Evolutionary conservation across 225 moss, liverwort and hornwort species (phyloP), one percentile per base, ranked within the genome.

Genomic region (Pseudoscleropodium purum): DNA sequence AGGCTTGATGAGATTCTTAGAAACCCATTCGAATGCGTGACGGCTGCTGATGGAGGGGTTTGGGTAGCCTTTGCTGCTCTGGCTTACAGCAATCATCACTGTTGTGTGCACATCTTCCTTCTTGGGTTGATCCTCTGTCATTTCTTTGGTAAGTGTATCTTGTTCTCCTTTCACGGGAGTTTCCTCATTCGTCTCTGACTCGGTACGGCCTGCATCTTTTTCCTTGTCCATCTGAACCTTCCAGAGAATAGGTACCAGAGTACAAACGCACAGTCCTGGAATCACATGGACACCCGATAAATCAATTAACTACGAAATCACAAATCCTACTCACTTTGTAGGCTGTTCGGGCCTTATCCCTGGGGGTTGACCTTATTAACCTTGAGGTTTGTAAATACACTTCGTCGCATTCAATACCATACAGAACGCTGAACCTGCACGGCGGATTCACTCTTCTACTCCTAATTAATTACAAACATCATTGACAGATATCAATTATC

Each of bases 41-140:
- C 92, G 83, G 87, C 98, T 98, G 89, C 96, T 97, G 49, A 95
- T 94, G 89, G 98, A 96, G 21, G 98, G 94, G 41, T 96, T 93
- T 1, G 98, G 98, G 91, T 98, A 98, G n/a, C 97, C 97, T 91
- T 95, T 94, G 64, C 94, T 92, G 76, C 93, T 92, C 86, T 94
- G 90, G 89, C 91, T 96, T 9, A 98, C 96, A 20, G 94, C 96
- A 30, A 98, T 88, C 89, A 98, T 96, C 83, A 97, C 79, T 63
- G 72, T 91, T 15, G 95, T 98, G 27, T 81, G 85, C 52, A 67
- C 63, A 67, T 75, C 87, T 24, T 83, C 88, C 33, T 51, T 76
- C 75, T 70, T 78, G 23, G 80, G 4, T 72, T 69, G 21, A 39
- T 70, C 86, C 49, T 84, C 70, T 15, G 70, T 26, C 43, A 25